Evolutionary conservation across 805 yeast genomes (phyloP), one percentile per base, ranked within the genome.

Genomic region (Candida nitratophila): DNA sequence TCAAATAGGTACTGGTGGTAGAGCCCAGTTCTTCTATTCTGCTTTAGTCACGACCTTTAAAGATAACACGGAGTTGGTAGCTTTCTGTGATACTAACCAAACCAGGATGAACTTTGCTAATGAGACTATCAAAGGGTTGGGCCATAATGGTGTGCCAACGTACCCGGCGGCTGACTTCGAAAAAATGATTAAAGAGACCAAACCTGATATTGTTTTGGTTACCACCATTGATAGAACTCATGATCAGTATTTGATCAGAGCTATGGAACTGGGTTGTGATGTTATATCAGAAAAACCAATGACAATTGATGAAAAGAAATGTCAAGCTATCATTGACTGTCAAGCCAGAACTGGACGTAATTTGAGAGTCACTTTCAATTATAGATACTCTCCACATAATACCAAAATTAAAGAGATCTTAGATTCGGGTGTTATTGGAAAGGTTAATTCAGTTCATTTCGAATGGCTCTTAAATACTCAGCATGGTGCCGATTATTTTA

Each of bases 401-500:
- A 40, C 43, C 15, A 40, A 40, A 35, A 40, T 40, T 12, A 40
- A 40, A 21, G 31, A 40, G 26, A n/a, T 40, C 10, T 35, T 40
- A 33, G 38, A 40, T 20, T 40, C 43, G 4, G 43, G 43, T 32
- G 43, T 40, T 22, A 40, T 40, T 17, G 43, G 43, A 17, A 32
- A 40, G 3, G 31, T 40, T 12, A 40, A 32, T 19, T 40, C 43
- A 21, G 43, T 40, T 16, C 37, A 40, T 35, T 40, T 40, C 33
- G 43, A 40, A 27, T 40, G 43, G 43, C 15, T 40, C 7, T 32
- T 40, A 19, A 40, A 40, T n/a, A 40, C 43, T 26, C 43, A 40
- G 33, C 43, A 40, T 22, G 43, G 43, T 40, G 43, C 43, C 21
- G 43, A 40, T 40, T 40, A 40, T 35, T 40, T 40, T 21, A 40